Evolutionary conservation across 2,329 filamentous ascomycete species (phyloP), one percentile per base, ranked within the genome.

Genomic region (Rhynchosporium secalis): DNA sequence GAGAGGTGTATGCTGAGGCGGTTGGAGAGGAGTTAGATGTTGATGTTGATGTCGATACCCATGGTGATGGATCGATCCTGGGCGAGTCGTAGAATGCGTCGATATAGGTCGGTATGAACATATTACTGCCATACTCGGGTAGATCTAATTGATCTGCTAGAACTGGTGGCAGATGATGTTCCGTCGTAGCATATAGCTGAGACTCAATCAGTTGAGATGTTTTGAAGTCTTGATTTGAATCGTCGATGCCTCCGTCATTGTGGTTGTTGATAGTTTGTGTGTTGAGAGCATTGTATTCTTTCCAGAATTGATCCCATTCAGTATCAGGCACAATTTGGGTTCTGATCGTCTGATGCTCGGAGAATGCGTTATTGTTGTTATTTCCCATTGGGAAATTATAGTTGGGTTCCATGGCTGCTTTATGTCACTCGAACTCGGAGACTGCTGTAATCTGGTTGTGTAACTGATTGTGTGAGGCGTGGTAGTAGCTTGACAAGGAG

Each of bases 301-400:
- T 20, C 51, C 51, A 54, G 51, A 54, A 54, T 54, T 54, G 51
- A 28, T 40, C 33, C 51, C 51, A 54, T 20, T 54, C 51, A 13
- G 10, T 8, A 40, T 54, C 51, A 41, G 51, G 3, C n/a, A 28
- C 51, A 33, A 54, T 54, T 41, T 54, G 51, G 51, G 33, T 54
- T 54, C 36, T 41, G n/a, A 54, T 54, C 36, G 51, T 20, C 4
- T 41, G 51, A 41, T 52, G n/a, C 1, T 54, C 33, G 43, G 4
- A 46, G 43, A 46, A n/a, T 41, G 20, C 20, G 36, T 29, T n/a
- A 12, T 20, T 8, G 36, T 28, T 36, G 4, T 12, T 54, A 20
- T 41, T 41, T 41, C 12, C 36, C 10, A 29, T 41, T 8, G 51
- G 33, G 36, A 54, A 28, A 10, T 29, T 10, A 20, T 41, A 40